Percentiles rank a stretch among this genome's conserved stretches.
Evolutionary conservation across 768 basidiomycete genomes (phyloP).

Genomic region (Dentipellis fragilis): DNA sequence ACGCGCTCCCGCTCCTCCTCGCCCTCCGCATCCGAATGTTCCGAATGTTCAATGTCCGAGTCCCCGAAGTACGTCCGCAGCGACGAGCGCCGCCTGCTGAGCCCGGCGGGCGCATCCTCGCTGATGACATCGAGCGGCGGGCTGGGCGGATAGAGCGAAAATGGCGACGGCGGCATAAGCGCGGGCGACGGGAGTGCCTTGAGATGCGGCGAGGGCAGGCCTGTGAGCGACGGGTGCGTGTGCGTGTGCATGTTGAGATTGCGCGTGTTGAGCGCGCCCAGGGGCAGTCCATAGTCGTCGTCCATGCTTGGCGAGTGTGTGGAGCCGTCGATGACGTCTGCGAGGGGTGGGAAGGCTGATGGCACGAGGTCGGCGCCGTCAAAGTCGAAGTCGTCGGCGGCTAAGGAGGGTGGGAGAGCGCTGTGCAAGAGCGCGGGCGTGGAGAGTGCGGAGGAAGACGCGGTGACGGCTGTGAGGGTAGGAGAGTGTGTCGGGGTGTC

Average conservation of each 20-base stretch:
- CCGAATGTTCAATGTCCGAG: not conserved
- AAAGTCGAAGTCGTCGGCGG: not conserved
- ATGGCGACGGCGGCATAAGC: slow-evolving; percentile 1
- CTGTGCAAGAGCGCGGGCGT: not conserved
- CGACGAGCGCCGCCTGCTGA: too few species aligned
- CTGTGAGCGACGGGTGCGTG: not conserved
- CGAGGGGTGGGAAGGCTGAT: not conserved
- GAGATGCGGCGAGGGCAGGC: not conserved
- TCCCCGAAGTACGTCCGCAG: too few species aligned
- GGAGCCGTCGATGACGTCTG: not conserved
- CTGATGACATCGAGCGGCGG: not conserved
- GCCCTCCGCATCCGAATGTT: slow-evolving; percentile 7
- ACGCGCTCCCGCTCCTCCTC: slow-evolving; percentile 3
- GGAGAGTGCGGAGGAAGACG: not conserved
- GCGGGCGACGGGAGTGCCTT: not conserved
- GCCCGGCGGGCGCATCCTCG: too few species aligned
- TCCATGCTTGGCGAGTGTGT: not conserved
- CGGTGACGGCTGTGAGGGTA: not conserved
- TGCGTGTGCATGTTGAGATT: not conserved
- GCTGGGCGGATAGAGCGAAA: not conserved
- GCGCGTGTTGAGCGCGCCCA: not conserved
- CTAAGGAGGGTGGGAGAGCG: not conserved
- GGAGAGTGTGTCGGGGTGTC: not conserved
- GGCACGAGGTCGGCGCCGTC: not conserved
- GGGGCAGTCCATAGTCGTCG: not conserved